Base-by-base conservation (phyloP, 352 stramenopile species). In the Phytophthora podocarpi region DNA sequence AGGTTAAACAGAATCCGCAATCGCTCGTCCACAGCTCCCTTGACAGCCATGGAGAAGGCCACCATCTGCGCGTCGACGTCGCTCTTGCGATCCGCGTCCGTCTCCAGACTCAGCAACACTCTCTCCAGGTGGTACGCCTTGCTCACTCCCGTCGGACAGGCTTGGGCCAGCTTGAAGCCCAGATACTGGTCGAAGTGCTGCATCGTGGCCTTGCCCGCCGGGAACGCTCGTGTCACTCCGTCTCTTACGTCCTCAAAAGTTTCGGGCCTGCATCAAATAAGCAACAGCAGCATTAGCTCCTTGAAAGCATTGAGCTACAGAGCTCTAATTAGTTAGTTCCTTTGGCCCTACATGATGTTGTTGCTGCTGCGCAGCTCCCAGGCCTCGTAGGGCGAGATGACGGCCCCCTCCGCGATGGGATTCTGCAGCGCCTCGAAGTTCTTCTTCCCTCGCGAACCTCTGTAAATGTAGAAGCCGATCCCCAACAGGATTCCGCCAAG, bases 301-400 rank as follows among this genome's bases (percentile, higher is more conserved):
- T 35, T 1, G 16, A 15, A 35, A n/a, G n/a, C n/a, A n/a, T n/a
- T n/a, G n/a, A n/a, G n/a, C n/a, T 12, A 28, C 13, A 31, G n/a
- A 7, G 18, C n/a, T 45, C 18, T 26, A 32, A 46, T n/a, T 30
- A n/a, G 8, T 9, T 26, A 37, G 23, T 43, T 3, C 11, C 30
- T 1, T 27, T 5, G 18, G 4, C 52, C 72, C 40, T 73, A 94
- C 86, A 79, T 91, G 64, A 95, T 87, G 46, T 81, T 72, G 64
- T 95, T 95, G 30, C 70, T 79, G 59, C 78, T 90, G 34, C 86
- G 83, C 59, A 95, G 67, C 59, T 95, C 86, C 79, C 82, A 95
- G 34, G 86, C 86, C 60, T 95, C 86, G 62, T 92, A 95, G 27
- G 86, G 86, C 21, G 86, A 92, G 57, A 95, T 92, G 26, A 90